Evolutionary conservation across 1,284 basidiomycete genomes (phyloP).

Genomic region (Boletus semigastroideus): DNA sequence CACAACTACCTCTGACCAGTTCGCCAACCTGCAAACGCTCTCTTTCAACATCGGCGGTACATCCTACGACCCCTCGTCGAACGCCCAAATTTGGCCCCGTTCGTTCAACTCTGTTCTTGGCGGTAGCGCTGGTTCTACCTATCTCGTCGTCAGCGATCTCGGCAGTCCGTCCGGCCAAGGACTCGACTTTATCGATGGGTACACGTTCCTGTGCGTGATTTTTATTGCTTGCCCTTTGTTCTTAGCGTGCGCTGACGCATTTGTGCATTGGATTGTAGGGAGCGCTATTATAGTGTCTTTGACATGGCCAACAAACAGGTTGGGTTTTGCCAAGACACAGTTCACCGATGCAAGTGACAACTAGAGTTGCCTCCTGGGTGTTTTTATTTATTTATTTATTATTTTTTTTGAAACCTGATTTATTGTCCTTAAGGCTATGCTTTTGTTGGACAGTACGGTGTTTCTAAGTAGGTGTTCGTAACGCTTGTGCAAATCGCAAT

Average conservation of each 20-base stretch:
- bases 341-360: not conserved
- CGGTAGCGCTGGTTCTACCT: conserved; percentile 39
- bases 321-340: conserved; percentile 42
- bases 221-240: no score
- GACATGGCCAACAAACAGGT: conserved; percentile 45
- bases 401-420: no score
- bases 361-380: no score
- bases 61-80: conserved; percentile 38
- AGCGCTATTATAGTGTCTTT: conserved; percentile 52
- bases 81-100: conserved; percentile 56
- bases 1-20: conserved; percentile 38
- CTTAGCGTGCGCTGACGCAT: not conserved
- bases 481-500: no score
- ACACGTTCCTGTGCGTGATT: conserved; percentile 17
- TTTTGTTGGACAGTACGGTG: no score
- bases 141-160: conserved; percentile 30
- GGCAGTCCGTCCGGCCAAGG: fast-evolving
- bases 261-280: conserved; percentile 20
- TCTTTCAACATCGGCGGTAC: conserved; percentile 33
- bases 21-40: no score
- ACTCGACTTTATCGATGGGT: not conserved
- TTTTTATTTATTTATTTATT: no score
- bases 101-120: conserved; percentile 43
- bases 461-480: no score
- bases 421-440: no score